Percentiles rank a stretch among this genome's conserved stretches.
These are phyloP conservation scores for Umbelopsis sp. DNA, from an alignment of 192 early-diverging fungal genomes.

Conservation along the genomic window DNA sequence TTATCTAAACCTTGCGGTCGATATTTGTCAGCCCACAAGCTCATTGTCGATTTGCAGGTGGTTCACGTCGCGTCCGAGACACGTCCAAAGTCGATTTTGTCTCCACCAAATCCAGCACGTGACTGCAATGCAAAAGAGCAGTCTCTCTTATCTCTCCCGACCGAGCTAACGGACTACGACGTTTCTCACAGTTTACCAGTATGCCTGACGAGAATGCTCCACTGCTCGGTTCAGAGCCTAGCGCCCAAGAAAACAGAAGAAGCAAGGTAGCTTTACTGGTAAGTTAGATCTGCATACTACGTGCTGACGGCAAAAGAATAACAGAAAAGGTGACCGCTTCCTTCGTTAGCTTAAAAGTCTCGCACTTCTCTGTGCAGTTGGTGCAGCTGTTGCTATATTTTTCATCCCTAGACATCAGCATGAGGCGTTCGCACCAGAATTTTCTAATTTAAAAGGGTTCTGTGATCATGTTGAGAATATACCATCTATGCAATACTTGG, in stretches of 20 bases:
- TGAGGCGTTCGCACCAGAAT: not conserved
- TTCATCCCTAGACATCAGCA: not conserved
- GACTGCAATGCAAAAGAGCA: not conserved
- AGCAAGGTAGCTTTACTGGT: not conserved
- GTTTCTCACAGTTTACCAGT: not conserved
- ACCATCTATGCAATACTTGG: conserved; percentile 37
- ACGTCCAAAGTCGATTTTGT: not conserved
- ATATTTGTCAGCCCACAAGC: conserved; percentile 95
- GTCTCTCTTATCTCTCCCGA: no score
- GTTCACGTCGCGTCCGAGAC: not conserved
- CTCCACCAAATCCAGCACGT: not conserved
- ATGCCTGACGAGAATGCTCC: conserved; percentile 11
- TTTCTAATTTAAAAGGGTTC: conserved; percentile 37
- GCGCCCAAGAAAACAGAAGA: not conserved
- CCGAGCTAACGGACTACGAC: not conserved
- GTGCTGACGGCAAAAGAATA: not conserved
- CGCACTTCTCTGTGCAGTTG: not conserved
- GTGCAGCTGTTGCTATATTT: not conserved
- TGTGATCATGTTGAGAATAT: conserved; percentile 46
- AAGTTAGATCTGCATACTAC: not conserved
- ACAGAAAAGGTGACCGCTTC: not conserved
- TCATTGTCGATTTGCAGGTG: conserved; percentile 39
- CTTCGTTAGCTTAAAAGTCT: not conserved
- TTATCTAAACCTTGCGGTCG: conserved; percentile 81
- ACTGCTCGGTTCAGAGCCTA: conserved; percentile 11